Percentiles rank a stretch among this genome's conserved stretches.
Evolutionary conservation across 1,284 basidiomycete species (phyloP).

Genomic region (Melampsora larici-populina): DNA sequence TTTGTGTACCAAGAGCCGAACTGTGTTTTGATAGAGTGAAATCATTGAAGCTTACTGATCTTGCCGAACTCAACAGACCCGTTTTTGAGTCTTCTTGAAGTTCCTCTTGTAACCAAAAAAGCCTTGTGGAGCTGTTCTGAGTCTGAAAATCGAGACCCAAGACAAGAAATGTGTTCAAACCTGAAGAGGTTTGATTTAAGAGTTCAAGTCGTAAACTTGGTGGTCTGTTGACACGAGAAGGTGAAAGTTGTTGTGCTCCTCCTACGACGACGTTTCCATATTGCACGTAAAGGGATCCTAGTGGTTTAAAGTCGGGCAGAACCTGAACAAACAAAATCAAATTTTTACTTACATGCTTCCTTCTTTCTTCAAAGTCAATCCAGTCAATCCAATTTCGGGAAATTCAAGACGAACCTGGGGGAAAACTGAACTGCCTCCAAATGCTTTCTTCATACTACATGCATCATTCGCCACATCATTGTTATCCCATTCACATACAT

Average conservation of each 20-base stretch:
- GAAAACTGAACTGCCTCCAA: conserved; percentile 23
- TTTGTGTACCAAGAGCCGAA: neutral
- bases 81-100: conserved; percentile 10
- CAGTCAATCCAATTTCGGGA: neutral
- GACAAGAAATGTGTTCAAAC: neutral
- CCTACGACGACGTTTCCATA: conserved; percentile 19
- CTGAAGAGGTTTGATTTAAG: neutral
- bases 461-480: conserved; percentile 28
- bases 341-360: neutral
- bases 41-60: neutral
- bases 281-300: conserved; percentile 17
- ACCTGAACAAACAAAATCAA: neutral
- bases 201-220: conserved; percentile 26
- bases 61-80: neutral
- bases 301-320: neutral
- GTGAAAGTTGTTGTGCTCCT: conserved; percentile 39
- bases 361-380: neutral
- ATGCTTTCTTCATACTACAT: conserved; percentile 29
- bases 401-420: conserved; percentile 6
- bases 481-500: conserved; percentile 12
- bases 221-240: conserved; percentile 4
- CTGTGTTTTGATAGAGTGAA: neutral
- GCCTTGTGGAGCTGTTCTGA: neutral
- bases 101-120: conserved; percentile 23
- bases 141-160: conserved; percentile 12